Base-by-base conservation (phyloP, 176 grass and related monocot genomes). In the Musa troglodytarum region DNA sequence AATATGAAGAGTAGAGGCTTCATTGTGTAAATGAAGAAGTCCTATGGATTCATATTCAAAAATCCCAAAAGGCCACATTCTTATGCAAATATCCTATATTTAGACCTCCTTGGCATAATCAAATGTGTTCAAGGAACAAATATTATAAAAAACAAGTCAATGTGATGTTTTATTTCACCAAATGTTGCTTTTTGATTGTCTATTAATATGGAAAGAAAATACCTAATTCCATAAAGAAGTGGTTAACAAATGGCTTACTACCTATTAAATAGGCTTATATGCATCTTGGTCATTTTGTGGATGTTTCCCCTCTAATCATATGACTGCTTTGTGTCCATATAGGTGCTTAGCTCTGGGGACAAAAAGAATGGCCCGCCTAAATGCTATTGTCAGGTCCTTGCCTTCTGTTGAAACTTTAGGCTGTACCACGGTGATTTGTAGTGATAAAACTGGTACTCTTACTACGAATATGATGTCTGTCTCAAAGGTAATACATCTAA, bases 391-490 rank as follows among this genome's bases (percentile, higher is more conserved):
- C 8, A 90, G 95, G 69, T 91, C 90, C 57, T 86, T 98, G 62
- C 95, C 95, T 84, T 98, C 90, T 76, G 95, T 98, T 1, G 95
- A 98, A 76, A 93, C 95, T 71, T 83, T 98, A 83, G 95, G 95
- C 59, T 98, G 95, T 80, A 98, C 95, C 67, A 98, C 95, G 56
- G 95, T 98, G 53, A 94, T 98, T 84, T 98, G 95, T 78, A 94
- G 90, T 74, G 95, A 98, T 71, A 98, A 98, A 80, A 98, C 95
- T 49, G 95, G 95, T 61, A 98, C 95, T 85, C 90, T 98, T 50
- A 98, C 95, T 0, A 98, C 95, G 63, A 98, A 98, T 81, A 98
- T 98, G 95, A 98, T 98, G 95, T 98, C 95, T 19, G 95, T 93
- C 53, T 98, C 90, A 71, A 98, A 98, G 95, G 95, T 98, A 82